Conservation (phyloP, 345 rosid species). For the Ricinus communis region DNA sequence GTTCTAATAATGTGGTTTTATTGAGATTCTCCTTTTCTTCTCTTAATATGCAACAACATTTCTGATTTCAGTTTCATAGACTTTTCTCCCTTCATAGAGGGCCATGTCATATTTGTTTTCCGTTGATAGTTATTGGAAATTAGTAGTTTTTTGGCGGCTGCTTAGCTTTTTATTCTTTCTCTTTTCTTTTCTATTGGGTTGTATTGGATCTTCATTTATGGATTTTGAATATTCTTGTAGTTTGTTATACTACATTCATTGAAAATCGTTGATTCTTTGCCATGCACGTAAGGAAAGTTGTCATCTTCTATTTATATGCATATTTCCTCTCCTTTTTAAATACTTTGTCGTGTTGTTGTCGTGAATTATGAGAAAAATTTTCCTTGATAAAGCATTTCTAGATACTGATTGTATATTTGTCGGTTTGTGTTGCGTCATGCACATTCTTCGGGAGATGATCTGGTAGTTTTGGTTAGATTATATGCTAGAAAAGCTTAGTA, state of each 20-base stretch:
- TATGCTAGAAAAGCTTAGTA: not conserved
- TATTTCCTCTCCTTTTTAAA: not conserved
- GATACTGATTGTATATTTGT: slow-evolving; percentile 12
- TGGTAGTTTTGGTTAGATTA: not conserved
- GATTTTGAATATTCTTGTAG: not conserved
- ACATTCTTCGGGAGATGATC: not conserved
- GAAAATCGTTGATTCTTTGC: slow-evolving; percentile 9
- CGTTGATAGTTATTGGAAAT: not conserved
- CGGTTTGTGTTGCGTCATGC: not conserved
- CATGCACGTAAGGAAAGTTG: not conserved
- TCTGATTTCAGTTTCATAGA: not conserved
- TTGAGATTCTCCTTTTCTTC: no score
- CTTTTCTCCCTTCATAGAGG: not conserved
- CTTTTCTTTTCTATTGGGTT: not conserved
- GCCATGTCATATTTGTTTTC: not conserved
- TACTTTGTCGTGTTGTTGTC: not conserved
- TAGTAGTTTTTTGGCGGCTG: not conserved
- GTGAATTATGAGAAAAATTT: not conserved
- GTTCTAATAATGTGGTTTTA: not conserved
- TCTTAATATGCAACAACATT: not conserved
- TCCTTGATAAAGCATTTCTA: not conserved
- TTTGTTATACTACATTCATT: not conserved
- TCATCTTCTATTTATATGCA: not conserved
- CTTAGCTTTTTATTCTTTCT: not conserved
- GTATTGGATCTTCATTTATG: not conserved